Evolutionary conservation across 192 early-diverging fungal genomes (phyloP).

Genomic region (Linnemannia zychae): DNA sequence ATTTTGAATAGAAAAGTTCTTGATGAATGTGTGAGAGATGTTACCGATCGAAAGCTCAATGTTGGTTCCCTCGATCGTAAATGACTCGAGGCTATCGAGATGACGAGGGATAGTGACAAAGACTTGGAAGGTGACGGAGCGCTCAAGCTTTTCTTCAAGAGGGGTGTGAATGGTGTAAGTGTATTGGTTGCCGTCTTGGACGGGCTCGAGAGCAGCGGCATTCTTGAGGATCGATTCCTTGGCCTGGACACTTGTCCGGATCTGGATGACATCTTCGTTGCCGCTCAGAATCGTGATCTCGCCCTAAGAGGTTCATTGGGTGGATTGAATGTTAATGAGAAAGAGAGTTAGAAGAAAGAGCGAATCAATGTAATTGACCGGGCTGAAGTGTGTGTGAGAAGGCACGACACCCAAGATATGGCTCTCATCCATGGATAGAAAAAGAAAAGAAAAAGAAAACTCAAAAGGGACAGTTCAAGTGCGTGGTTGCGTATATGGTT

Average conservation of each 20-base stretch:
- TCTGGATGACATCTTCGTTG: slow-evolving; percentile 50
- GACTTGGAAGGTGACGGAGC: slow-evolving; percentile 40
- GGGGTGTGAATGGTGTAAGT: slow-evolving; percentile 54
- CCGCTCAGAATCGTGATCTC: slow-evolving; percentile 55
- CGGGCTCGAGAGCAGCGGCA: slow-evolving; percentile 45
- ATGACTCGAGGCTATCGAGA: slow-evolving; percentile 42
- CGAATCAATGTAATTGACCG: background rate
- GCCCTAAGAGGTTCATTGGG: slow-evolving; percentile 18
- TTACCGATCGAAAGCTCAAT: slow-evolving; percentile 46
- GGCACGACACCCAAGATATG: background rate
- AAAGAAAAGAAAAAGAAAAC: background rate
- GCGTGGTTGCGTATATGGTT: no score
- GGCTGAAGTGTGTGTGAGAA: background rate
- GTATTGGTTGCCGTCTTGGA: slow-evolving; percentile 46
- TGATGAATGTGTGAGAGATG: slow-evolving; percentile 51
- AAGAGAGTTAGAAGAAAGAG: background rate
- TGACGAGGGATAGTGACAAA: slow-evolving; percentile 42
- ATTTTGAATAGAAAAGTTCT: slow-evolving; percentile 21
- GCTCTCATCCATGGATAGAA: background rate
- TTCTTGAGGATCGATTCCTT: slow-evolving; percentile 55
- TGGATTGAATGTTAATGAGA: background rate
- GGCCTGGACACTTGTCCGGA: slow-evolving; percentile 50
- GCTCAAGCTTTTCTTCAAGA: slow-evolving; percentile 27
- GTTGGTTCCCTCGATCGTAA: slow-evolving; percentile 31
- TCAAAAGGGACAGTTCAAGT: background rate